Evolutionary conservation across 257 asterid genomes (phyloP), one percentile per base, ranked within the genome.

Genomic region (Petunia axillaris): DNA sequence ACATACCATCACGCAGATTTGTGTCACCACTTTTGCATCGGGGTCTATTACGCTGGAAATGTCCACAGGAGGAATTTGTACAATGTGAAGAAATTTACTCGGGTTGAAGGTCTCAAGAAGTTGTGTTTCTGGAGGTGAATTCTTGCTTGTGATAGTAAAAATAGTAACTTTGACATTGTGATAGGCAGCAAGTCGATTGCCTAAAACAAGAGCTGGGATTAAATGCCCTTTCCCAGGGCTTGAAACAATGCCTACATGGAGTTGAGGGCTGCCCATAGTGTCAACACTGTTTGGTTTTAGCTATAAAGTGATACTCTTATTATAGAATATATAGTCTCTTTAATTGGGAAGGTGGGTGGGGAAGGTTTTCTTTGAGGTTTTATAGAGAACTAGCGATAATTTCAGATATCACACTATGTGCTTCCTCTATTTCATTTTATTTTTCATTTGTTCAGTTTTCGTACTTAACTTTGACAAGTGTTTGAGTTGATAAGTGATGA

Each of bases 181-280:
- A 53, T 4, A 53, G 37, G 3, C 35, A 35, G 54, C 55, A 57
- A 70, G 76, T 50, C 25, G 55, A 36, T 44, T 25, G 37, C 76
- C 55, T n/a, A 70, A 53, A 7, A 39, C 53, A 16, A 70, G 76
- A 15, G 15, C 55, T 0, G 76, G 76, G 76, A 70, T 70, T 16
- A 70, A 53, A 37, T 70, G 76, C 36, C 76, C 76, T 16, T 39
- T 41, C 8, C 76, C 76, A 1, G 76, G 76, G 6, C 76, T 44
- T 25, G 58, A 15, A 16, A 70, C 55, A 16, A 70, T 44, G 16
- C 55, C 76, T 39, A 70, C 58, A 25, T 70, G 76, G 43, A 70
- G 76, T 36, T 36, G 70, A 64, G 44, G 14, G 14, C 70, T 64
- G 7, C 40, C 44, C 70, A 64, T 64, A 5, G 11, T 48, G 53